Base-by-base conservation (phyloP, 106 monocot species). In the Acorus gramineus region DNA sequence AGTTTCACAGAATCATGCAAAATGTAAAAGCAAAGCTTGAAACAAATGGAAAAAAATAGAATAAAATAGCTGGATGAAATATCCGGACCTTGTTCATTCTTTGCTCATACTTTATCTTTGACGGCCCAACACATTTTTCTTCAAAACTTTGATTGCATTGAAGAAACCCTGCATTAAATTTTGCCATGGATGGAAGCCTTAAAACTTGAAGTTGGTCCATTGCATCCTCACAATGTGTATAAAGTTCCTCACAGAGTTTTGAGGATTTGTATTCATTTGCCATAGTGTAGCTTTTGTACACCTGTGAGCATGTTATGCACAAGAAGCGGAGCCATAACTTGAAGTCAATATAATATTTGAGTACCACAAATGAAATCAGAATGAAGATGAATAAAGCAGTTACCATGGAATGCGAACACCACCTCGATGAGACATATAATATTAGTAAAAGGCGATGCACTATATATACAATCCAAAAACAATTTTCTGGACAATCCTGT, bases 101-200 rank as follows among this genome's bases (percentile, higher is more conserved):
- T 59, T 76, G 75, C 56, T 87, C 79, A 60, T 90, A 96, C 6
- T 46, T 80, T 52, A 53, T 70, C 66, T 87, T 96, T 54, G 90
- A 77, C 73, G 96, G 90, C 2, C 90, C 96, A 57, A 96, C 82
- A 71, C 96, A 96, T 49, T 85, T 76, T 57, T 65, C 53, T 71
- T 78, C 78, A 69, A 96, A 96, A 69, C 85, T 91, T 69, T 67
- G 71, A 61, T 91, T 96, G 78, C 96, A 96, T 49, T 79, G 82
- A 67, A 70, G 72, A 83, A 91, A 87, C 42, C 96, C 96, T 68
- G 87, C 91, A 81, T 91, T 85, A 58, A 96, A 96, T 66, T 96
- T 96, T 64, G 96, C 96, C 91, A 96, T 91, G 12, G 96, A 87
- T 58, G 96, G 96, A 77, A 96, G 96, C 64, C 87, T 82, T 68